A percentile compares a stretch with the other conserved stretches of the same genome.
Evolutionary conservation across 805 yeast genomes (phyloP).

Genomic region (Hanseniaspora occidentalis): DNA sequence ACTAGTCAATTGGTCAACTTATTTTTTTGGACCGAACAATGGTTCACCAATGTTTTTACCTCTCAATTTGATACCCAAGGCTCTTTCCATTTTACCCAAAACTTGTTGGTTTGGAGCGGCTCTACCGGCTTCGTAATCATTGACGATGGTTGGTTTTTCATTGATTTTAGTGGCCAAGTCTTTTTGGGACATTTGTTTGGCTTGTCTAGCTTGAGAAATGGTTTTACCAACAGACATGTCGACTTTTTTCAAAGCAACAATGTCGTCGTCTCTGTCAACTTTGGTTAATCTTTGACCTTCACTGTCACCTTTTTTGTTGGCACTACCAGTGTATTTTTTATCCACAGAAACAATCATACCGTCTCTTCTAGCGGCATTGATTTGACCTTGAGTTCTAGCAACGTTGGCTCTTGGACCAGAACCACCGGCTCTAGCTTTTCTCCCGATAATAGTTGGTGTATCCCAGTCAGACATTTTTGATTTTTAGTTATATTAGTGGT

Average conservation of each 20-base stretch:
- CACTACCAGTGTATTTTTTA: conserved; percentile 69
- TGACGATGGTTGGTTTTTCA: conserved; percentile 90
- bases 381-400: conserved; percentile 61
- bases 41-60: conserved; percentile 95
- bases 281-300: conserved; percentile 94
- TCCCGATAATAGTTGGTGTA: conserved; percentile 76
- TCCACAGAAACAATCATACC: conserved; percentile 86
- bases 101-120: conserved; percentile 95
- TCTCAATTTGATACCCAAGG: conserved; percentile 85
- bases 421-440: conserved; percentile 76
- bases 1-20: conserved; percentile 3
- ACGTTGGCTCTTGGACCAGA: conserved; percentile 80
- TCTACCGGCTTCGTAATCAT: conserved; percentile 94
- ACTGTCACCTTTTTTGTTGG: conserved; percentile 50
- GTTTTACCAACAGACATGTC: conserved; percentile 79
- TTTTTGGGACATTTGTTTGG: conserved; percentile 83
- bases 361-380: conserved; percentile 88
- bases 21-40: conserved; percentile 36
- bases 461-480: conserved; percentile 72
- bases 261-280: conserved; percentile 87
- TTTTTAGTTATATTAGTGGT: background rate
- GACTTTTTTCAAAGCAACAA: conserved; percentile 82
- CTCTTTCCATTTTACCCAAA: conserved; percentile 85
- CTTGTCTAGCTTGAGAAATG: conserved; percentile 74
- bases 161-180: conserved; percentile 91